Evolutionary conservation across 176 grass and related monocot species (phyloP).

Genomic region (Hordeum vulgare): MorexV3_pseudomolecules_assembly NC_058518.1:349763845-349764344

Average conservation of each 20-base stretch:
- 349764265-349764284: background rate
- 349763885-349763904: background rate
- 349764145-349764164: background rate
- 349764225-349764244: background rate
- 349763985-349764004: constrained; percentile 2
- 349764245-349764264: background rate
- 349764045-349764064: background rate
- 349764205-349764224: background rate
- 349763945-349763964: background rate
- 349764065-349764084: background rate
- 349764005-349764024: background rate
- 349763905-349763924: background rate
- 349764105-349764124: background rate
- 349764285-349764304: background rate
- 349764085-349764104: background rate
- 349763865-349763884: background rate
- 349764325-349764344: background rate
- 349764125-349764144: background rate
- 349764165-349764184: background rate
- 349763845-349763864: background rate
- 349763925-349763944: background rate
- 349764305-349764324: background rate
- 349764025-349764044: background rate
- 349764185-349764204: background rate
- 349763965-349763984: background rate